Percentiles rank a stretch among this genome's conserved stretches.
Evolutionary conservation across 1,284 basidiomycete species (phyloP).

Genomic region (Microbotryomycetes sp.): DNA sequence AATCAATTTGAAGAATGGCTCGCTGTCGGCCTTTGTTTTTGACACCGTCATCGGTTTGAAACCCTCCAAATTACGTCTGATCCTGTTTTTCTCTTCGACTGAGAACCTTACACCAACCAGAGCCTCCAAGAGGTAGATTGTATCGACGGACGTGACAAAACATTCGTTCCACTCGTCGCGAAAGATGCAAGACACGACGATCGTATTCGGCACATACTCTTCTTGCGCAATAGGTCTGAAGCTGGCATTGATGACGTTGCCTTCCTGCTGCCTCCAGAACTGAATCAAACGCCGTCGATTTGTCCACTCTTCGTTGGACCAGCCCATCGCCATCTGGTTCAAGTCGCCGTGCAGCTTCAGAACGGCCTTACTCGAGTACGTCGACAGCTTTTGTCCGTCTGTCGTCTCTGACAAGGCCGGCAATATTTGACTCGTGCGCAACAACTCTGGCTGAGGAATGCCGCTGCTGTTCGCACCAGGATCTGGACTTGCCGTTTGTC

Average conservation of each 20-base stretch:
- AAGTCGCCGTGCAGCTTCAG: constrained; percentile 47
- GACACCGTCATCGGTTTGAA: constrained; percentile 84
- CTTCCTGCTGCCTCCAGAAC: constrained; percentile 49
- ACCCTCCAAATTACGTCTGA: constrained; percentile 85
- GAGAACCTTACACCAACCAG: constrained; percentile 76
- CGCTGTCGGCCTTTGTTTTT: constrained; percentile 70
- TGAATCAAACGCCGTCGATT: constrained; percentile 47
- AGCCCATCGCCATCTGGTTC: constrained; percentile 48
- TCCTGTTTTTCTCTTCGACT: constrained; percentile 94
- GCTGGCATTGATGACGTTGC: constrained; percentile 45
- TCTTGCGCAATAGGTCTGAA: constrained; percentile 46
- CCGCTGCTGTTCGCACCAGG: no score
- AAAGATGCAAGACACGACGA: constrained; percentile 75
- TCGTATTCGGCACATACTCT: constrained; percentile 45
- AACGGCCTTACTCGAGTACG: constrained; percentile 26
- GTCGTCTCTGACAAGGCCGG: neutral
- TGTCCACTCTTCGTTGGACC: constrained; percentile 49
- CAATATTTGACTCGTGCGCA: constrained; percentile 25
- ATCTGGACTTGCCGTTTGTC: no score
- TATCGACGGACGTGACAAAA: constrained; percentile 85
- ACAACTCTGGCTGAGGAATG: constrained; percentile 18
- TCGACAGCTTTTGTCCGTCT: constrained; percentile 2
- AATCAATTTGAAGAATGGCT: constrained; percentile 83
- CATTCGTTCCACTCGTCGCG: constrained; percentile 67
- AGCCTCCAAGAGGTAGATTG: constrained; percentile 84